These are phyloP conservation scores for Phytophthora europaea DNA, from an alignment of 352 stramenopile species.

Conservation along the genomic window DNA sequence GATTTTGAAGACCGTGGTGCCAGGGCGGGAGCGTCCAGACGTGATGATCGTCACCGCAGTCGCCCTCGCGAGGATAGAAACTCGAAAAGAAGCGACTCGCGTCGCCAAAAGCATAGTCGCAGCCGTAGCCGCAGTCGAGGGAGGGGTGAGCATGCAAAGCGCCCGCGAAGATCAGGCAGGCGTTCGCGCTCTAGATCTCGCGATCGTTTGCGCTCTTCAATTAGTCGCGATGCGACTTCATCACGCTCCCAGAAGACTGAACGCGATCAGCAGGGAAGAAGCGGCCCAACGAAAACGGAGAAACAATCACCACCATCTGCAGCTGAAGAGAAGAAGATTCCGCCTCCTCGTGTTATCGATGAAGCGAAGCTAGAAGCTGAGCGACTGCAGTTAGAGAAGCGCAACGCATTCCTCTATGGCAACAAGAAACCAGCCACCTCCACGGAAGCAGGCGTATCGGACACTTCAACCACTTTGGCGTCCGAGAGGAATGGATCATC, in stretches of 20 bases:
- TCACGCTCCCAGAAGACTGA: not conserved
- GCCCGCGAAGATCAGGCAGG: slow-evolving; percentile 16
- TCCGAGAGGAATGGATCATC: slow-evolving; percentile 5
- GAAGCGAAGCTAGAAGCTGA: slow-evolving; percentile 44
- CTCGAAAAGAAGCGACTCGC: slow-evolving; percentile 10
- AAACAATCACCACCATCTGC: not conserved
- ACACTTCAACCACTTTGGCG: not conserved
- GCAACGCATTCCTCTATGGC: slow-evolving; percentile 77
- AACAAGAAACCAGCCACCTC: slow-evolving; percentile 15
- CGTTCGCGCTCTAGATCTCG: slow-evolving; percentile 43
- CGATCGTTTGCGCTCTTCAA: slow-evolving; percentile 29
- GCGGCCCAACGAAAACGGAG: not conserved
- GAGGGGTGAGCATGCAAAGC: slow-evolving; percentile 27
- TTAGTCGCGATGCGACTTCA: not conserved
- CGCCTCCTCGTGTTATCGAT: slow-evolving; percentile 25
- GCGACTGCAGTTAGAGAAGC: slow-evolving; percentile 52
- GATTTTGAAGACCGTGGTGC: slow-evolving; percentile 67
- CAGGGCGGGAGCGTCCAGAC: slow-evolving; percentile 28
- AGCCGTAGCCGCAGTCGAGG: slow-evolving; percentile 52
- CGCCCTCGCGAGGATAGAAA: slow-evolving; percentile 13
- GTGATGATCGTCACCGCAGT: slow-evolving; percentile 21
- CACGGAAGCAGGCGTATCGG: not conserved
- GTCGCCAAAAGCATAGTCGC: slow-evolving; percentile 27
- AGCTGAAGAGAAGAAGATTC: slow-evolving; percentile 13
- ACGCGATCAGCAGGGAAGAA: slow-evolving; percentile 10